Percentiles rank a stretch among this genome's conserved stretches.
phyloP scores from a whole-genome alignment of 2,329 filamentous ascomycete species.

The Fusarium ramigenum region DNA sequence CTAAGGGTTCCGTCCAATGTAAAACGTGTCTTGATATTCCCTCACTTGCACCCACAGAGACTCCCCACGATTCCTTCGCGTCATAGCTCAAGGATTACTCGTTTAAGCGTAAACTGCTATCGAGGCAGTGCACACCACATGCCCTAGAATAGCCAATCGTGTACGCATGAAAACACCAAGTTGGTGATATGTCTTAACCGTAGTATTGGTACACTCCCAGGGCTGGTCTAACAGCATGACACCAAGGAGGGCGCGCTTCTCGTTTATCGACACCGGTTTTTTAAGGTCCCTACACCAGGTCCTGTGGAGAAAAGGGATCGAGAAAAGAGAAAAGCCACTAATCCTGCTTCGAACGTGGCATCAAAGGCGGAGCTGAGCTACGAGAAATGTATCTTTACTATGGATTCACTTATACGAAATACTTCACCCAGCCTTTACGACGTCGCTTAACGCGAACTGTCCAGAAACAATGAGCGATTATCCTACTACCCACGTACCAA shows the following conservation, averaged over 20 bases:
- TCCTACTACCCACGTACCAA: not conserved
- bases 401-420: not conserved
- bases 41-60: not conserved
- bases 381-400: not conserved
- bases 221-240: not conserved
- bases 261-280: not conserved
- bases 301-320: not conserved
- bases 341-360: not conserved
- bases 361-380: not conserved
- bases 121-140: not conserved
- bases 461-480: not conserved
- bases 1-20: not conserved
- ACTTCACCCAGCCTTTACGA: not conserved
- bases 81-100: not conserved
- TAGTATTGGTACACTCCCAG: not conserved
- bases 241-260: not conserved
- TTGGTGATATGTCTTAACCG: not conserved
- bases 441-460: not conserved
- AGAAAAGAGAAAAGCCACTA: not conserved
- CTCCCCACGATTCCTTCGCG: not conserved
- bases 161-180: rapidly evolving
- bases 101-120: not conserved
- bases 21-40: not conserved
- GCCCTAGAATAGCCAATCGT: not conserved
- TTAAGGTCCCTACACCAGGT: not conserved